Percentiles rank a stretch among this genome's conserved stretches.
phyloP scores from a whole-genome alignment of 208 protist genomes.

The Porcisia deanei region DNA sequence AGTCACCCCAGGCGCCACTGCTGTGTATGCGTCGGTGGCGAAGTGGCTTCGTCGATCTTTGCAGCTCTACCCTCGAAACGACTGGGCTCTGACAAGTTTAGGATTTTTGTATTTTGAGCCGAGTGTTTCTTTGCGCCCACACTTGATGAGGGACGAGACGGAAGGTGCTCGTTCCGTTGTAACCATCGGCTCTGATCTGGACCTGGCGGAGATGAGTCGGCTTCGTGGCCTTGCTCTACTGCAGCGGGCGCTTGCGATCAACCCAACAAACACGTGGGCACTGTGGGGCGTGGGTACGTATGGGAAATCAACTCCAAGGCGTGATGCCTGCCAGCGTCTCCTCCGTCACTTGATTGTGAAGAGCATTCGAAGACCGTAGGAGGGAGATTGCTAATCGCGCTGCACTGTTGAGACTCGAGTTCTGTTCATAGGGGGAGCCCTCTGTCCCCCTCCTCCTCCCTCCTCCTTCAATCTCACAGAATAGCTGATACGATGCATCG shows the following conservation, averaged over 20 bases:
- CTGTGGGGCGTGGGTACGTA: constrained; percentile 41
- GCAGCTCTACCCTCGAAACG: constrained; percentile 35
- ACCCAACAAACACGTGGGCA: constrained; percentile 51
- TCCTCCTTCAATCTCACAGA: not conserved
- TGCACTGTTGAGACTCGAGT: not conserved
- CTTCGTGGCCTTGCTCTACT: constrained; percentile 31
- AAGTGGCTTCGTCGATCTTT: constrained; percentile 28
- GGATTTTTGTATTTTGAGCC: constrained; percentile 17
- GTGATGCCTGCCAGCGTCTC: constrained; percentile 25
- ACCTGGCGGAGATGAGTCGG: not conserved
- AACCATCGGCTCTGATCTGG: not conserved
- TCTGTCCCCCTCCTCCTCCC: too few relatives aligned
- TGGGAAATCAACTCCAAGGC: constrained; percentile 18
- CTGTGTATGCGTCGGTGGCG: constrained; percentile 7
- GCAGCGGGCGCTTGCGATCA: constrained; percentile 36
- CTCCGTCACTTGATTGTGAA: constrained; percentile 26
- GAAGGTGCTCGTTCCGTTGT: not conserved
- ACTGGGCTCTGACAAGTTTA: constrained; percentile 49
- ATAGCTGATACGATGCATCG: not conserved
- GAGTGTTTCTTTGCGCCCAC: not conserved
- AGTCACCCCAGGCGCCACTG: constrained; percentile 23
- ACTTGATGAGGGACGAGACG: not conserved
- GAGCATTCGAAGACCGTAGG: constrained; percentile 8
- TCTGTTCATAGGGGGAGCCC: not conserved
- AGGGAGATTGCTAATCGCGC: not conserved